Conservation (phyloP, 768 basidiomycete genomes). For the Mrakia gelida region DNA sequence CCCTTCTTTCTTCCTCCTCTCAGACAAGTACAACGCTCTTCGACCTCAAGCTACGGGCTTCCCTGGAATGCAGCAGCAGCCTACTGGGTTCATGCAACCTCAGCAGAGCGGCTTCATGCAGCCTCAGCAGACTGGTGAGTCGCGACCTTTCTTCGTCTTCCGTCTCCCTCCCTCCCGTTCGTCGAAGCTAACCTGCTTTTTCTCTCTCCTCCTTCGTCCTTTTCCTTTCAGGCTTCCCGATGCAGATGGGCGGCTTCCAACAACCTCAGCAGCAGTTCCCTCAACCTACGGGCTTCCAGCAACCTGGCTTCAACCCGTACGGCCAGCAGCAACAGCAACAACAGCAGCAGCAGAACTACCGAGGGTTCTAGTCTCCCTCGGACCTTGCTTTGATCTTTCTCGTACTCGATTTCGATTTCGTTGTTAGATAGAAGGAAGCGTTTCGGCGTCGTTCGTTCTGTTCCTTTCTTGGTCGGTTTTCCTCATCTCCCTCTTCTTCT, state of each 20-base stretch:
- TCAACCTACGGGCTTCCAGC: constrained; percentile 36
- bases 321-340: constrained; percentile 33
- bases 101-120: constrained; percentile 21
- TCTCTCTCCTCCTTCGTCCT: not conserved
- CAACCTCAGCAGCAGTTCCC: constrained; percentile 35
- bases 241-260: constrained; percentile 32
- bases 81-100: constrained; percentile 34
- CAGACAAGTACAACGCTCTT: constrained; percentile 47
- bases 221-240: constrained; percentile 11
- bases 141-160: not conserved
- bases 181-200: not conserved
- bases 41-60: constrained; percentile 41
- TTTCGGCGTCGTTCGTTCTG: not conserved
- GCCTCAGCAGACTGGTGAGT: constrained; percentile 11
- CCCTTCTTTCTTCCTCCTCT: not conserved
- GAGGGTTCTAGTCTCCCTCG: constrained; percentile 12
- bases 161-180: no score
- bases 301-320: constrained; percentile 40
- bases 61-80: constrained; percentile 36
- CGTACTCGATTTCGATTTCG: no score
- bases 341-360: constrained; percentile 27
- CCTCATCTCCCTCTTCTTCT: not conserved
- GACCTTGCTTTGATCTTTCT: not conserved
- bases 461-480: not conserved
- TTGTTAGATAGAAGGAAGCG: no score